Base-by-base conservation (phyloP, 495 filamentous ascomycete species). In the Corynascus novoguineensis region DNA sequence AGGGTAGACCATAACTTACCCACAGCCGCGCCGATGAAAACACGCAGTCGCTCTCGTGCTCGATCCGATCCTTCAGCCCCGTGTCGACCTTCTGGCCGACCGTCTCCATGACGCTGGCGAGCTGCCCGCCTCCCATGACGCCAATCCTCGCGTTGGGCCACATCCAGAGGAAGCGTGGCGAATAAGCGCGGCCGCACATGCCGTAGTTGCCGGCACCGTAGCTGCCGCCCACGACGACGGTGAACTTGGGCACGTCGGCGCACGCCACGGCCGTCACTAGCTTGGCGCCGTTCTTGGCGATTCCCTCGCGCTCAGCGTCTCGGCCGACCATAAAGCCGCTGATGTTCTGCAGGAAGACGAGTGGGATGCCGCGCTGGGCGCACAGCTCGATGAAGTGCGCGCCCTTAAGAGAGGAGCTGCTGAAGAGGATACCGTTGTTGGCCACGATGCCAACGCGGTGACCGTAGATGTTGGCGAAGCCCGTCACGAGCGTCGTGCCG, bases 341-440 rank as follows among this genome's bases (percentile, higher is more conserved):
- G 68, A 98, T 98, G 67, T 98, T 98, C 68, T 98, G 93, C 35
- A 98, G 73, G 71, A 98, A 98, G 29, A 98, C 75, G 0, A 98
- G 76, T 15, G 93, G 92, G 47, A 97, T 89, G 24, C 85, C 80
- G 49, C 95, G 86, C 70, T 97, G 89, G 7, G 84, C 82, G 75
- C 93, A 97, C n/a, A 98, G 84, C 71, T 98, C 89, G 67, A 97
- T 95, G 73, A 98, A 98, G 72, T 98, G 93, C 5, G 93, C 91
- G 11, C 93, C 93, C 71, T 98, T 98, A 46, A 96, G 81, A 4
- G 89, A 84, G 15, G 87, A 89, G 62, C 88, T 83, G 35, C 89
- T 92, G 80, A 97, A 96, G n/a, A 98, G 78, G 61, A 97, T 96
- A 49, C 95, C 95, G 66, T 97, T 95, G 77, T 97, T 97, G 49